Evolutionary conservation across 2,329 filamentous ascomycete genomes (phyloP).

Genomic region (Aspergillus alliaceus): DNA sequence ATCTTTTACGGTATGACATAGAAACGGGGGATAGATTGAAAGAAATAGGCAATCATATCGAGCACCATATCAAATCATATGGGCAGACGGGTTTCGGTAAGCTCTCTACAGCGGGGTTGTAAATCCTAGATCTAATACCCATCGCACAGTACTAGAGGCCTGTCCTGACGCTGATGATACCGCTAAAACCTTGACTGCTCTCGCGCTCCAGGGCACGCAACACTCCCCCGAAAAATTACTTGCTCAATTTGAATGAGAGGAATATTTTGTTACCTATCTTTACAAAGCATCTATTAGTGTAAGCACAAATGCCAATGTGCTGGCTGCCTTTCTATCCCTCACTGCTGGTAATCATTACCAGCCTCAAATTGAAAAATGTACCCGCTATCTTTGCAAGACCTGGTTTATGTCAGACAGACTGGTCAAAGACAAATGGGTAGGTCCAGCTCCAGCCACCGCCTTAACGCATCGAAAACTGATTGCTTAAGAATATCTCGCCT

Average conservation of each 20-base stretch:
- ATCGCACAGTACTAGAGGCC: neutral
- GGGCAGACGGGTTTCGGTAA: neutral
- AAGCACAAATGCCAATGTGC: constrained; percentile 4
- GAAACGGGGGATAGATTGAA: neutral
- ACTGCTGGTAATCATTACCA: neutral
- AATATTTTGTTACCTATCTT: neutral
- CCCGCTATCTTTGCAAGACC: neutral
- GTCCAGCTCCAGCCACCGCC: too few relatives aligned
- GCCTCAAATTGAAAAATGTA: constrained; percentile 2
- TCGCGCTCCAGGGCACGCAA: neutral
- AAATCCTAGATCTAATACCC: neutral
- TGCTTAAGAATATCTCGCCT: neutral
- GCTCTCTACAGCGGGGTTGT: neutral
- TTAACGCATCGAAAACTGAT: neutral
- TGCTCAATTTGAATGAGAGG: neutral
- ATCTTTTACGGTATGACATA: neutral
- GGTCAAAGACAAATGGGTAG: constrained; percentile 7
- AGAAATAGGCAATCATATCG: neutral
- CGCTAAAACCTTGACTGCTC: neutral
- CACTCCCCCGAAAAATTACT: neutral
- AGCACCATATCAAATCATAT: neutral
- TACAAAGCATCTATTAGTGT: neutral
- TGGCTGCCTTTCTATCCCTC: neutral
- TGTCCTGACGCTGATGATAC: constrained; percentile 1
- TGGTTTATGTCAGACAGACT: neutral